These are phyloP conservation scores for Lactifluus hygrophoroides DNA, from an alignment of 768 basidiomycete species.

Conservation along the genomic window DNA sequence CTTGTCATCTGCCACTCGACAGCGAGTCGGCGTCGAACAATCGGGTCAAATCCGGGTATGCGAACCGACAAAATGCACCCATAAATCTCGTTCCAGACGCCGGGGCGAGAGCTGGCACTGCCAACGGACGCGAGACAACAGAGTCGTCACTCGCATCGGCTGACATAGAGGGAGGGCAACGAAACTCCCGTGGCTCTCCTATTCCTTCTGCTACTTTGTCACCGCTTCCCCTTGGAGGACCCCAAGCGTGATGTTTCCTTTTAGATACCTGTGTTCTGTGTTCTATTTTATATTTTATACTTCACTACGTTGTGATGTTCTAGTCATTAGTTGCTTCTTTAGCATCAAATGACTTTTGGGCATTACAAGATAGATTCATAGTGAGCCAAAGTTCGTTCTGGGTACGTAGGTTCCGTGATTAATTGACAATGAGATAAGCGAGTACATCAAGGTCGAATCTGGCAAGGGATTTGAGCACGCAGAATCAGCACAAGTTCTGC, in stretches of 20 bases:
- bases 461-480: not conserved
- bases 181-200: not conserved
- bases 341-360: not conserved
- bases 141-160: constrained; percentile 38
- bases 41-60: constrained; percentile 70
- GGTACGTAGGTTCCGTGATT: not conserved
- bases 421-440: not conserved
- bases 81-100: constrained; percentile 69
- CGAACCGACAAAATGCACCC: constrained; percentile 46
- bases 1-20: not conserved
- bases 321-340: not conserved
- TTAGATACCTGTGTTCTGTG: not conserved
- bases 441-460: not conserved
- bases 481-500: not conserved
- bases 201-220: not conserved
- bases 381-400: not conserved
- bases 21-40: constrained; percentile 80
- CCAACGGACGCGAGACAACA: constrained; percentile 58
- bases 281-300: too few species aligned
- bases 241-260: not conserved
- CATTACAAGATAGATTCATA: not conserved
- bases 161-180: constrained; percentile 22
- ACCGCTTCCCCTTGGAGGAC: not conserved
- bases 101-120: constrained; percentile 54
- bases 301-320: not conserved